Conservation (phyloP, 176 grass and related monocot species). For the Raddia distichophylla region DNA sequence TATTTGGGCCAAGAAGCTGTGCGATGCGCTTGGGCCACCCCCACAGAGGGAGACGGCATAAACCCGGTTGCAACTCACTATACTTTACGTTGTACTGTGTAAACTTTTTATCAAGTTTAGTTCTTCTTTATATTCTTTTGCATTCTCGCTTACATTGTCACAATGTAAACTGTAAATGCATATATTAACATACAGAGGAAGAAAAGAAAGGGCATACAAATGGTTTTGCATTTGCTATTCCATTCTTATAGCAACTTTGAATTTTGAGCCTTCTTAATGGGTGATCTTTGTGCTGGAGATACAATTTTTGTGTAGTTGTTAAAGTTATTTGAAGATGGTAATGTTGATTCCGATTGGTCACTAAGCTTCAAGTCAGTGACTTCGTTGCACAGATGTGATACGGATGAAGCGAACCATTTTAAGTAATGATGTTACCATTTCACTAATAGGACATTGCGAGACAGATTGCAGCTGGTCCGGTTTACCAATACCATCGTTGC, state of each 20-base stretch:
- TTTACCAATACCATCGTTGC: conserved; percentile 23
- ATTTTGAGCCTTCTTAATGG: conserved; percentile 7
- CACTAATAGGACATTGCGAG: not conserved
- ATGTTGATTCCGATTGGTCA: conserved; percentile 18
- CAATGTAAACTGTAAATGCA: conserved; percentile 68
- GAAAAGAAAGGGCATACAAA: conserved; percentile 36
- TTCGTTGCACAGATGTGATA: conserved; percentile 21
- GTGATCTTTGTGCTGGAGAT: conserved; percentile 1
- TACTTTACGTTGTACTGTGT: conserved; percentile 62
- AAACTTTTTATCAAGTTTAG: conserved; percentile 47
- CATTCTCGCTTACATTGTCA: conserved; percentile 28
- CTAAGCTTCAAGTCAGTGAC: conserved; percentile 22
- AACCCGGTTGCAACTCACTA: conserved; percentile 57
- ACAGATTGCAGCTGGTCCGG: not conserved
- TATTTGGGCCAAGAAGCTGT: conserved; percentile 56
- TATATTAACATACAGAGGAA: conserved; percentile 48
- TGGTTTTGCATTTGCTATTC: conserved; percentile 36
- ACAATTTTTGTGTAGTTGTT: conserved; percentile 11
- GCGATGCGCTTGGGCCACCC: conserved; percentile 52
- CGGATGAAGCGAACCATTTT: conserved; percentile 13
- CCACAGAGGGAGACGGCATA: conserved; percentile 52
- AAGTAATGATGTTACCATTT: conserved; percentile 24
- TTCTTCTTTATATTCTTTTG: conserved; percentile 35
- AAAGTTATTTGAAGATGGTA: conserved; percentile 22
- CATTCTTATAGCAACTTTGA: conserved; percentile 34